phyloP scores from a whole-genome alignment of 345 rosid genomes.

The Euphorbia tirucalli region DNA sequence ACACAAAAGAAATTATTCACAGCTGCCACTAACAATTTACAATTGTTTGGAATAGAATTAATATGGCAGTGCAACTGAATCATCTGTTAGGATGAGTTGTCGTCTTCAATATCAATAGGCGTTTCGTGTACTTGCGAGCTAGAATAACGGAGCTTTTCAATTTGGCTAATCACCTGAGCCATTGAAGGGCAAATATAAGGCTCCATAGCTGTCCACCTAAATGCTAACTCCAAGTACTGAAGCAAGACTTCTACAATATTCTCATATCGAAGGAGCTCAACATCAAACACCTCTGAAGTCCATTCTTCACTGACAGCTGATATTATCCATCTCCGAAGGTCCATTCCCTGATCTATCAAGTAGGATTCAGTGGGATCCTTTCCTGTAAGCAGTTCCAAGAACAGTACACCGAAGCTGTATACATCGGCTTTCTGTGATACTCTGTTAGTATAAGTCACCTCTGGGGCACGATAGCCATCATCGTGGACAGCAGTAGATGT shows the following conservation, averaged over 20 bases:
- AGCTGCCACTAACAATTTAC: too few relatives aligned
- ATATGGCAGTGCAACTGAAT: too few relatives aligned
- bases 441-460: slow-evolving; percentile 40
- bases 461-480: slow-evolving; percentile 47
- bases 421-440: slow-evolving; percentile 51
- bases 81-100: slow-evolving; percentile 24
- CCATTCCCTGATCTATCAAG: slow-evolving; percentile 42
- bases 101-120: slow-evolving; percentile 5
- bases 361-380: slow-evolving; percentile 36
- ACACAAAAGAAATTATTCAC: too few relatives aligned
- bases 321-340: slow-evolving; percentile 52
- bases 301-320: slow-evolving; percentile 47
- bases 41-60: too few relatives aligned
- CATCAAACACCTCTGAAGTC: slow-evolving; percentile 21
- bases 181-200: slow-evolving; percentile 49
- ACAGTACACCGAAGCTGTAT: slow-evolving; percentile 47
- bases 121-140: slow-evolving; percentile 11
- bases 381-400: too few relatives aligned
- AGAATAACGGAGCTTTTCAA: slow-evolving; percentile 27
- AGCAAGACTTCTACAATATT: slow-evolving; percentile 46
- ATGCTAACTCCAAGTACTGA: slow-evolving; percentile 41
- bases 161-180: slow-evolving; percentile 23
- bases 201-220: slow-evolving; percentile 38
- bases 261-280: slow-evolving; percentile 37
- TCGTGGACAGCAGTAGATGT: too few relatives aligned